Conservation (phyloP, 75 land plant genomes). For the Pseudotsuga menziesii region DNA sequence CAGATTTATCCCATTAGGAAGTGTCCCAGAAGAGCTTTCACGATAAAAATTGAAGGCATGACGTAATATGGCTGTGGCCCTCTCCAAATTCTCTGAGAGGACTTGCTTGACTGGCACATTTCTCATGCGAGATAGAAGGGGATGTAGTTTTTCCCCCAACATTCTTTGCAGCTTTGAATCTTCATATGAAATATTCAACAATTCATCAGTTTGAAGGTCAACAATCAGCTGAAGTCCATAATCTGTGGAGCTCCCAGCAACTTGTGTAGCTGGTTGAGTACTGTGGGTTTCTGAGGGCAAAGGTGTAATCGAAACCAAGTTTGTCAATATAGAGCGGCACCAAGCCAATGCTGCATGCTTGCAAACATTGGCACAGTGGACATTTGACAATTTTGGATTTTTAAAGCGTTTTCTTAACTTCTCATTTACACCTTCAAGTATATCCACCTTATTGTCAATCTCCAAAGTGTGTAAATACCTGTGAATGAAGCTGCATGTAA, state of each 20-base stretch:
- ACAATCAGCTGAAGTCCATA: slow-evolving; percentile 41
- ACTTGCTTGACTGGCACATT: slow-evolving; percentile 56
- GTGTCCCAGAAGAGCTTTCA: slow-evolving; percentile 72
- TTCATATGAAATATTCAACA: slow-evolving; percentile 47
- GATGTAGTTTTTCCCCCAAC: slow-evolving; percentile 39
- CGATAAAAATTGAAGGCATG: slow-evolving; percentile 70
- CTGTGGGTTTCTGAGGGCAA: slow-evolving; percentile 13
- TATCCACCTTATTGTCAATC: slow-evolving; percentile 57
- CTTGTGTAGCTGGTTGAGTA: slow-evolving; percentile 9
- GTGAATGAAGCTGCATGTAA: slow-evolving; percentile 66
- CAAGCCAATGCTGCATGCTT: slow-evolving; percentile 92
- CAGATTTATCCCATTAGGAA: slow-evolving; percentile 71
- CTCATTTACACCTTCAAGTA: slow-evolving; percentile 86
- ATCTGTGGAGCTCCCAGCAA: slow-evolving; percentile 15
- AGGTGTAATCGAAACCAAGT: slow-evolving; percentile 70
- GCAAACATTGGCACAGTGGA: slow-evolving; percentile 67
- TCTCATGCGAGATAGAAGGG: slow-evolving; percentile 44
- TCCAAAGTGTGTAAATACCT: slow-evolving; percentile 70
- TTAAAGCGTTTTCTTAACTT: slow-evolving; percentile 93
- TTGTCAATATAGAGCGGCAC: slow-evolving; percentile 80
- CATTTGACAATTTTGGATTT: slow-evolving; percentile 73
- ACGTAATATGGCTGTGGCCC: slow-evolving; percentile 56
- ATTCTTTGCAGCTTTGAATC: slow-evolving; percentile 23
- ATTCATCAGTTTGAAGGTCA: slow-evolving; percentile 52
- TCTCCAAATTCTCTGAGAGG: slow-evolving; percentile 62